Percentiles rank a stretch among this genome's conserved stretches.
phyloP scores from a whole-genome alignment of 768 basidiomycete species.

The Hypholoma sublateritium region DNA sequence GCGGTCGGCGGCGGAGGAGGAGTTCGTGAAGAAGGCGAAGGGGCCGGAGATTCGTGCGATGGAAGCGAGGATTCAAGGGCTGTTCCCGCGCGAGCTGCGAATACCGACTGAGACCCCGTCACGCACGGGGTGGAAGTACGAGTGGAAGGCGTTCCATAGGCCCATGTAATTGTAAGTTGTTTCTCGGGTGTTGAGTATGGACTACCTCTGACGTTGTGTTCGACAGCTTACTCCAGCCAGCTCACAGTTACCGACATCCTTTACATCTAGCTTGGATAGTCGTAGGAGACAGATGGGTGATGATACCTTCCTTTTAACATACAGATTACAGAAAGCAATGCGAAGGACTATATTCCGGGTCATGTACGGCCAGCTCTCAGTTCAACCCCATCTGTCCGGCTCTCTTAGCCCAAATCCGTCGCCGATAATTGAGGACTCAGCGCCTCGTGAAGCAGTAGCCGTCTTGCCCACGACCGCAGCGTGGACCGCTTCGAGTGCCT shows the following conservation, averaged over 20 bases:
- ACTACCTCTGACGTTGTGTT: background rate
- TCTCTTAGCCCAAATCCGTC: slow-evolving; percentile 34
- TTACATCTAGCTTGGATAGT: background rate
- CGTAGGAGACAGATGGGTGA: slow-evolving; percentile 7
- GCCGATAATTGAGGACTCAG: slow-evolving; percentile 33
- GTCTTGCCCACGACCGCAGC: slow-evolving; percentile 75
- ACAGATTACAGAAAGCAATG: slow-evolving; percentile 21
- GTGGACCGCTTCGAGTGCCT: slow-evolving; percentile 77
- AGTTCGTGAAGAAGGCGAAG: slow-evolving; percentile 59
- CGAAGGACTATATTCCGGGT: slow-evolving; percentile 13
- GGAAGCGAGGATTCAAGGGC: slow-evolving; percentile 75
- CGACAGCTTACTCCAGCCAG: background rate
- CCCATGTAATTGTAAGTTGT: slow-evolving; percentile 36
- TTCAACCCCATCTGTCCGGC: slow-evolving; percentile 35
- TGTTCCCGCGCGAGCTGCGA: slow-evolving; percentile 87
- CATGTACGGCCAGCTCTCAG: background rate
- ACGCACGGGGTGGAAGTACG: slow-evolving; percentile 80
- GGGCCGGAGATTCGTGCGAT: slow-evolving; percentile 66
- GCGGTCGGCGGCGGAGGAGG: slow-evolving; percentile 55
- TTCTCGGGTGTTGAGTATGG: background rate
- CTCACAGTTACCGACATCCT: background rate
- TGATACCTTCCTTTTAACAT: slow-evolving; percentile 13
- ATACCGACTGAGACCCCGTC: slow-evolving; percentile 86
- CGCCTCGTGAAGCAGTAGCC: slow-evolving; percentile 40
- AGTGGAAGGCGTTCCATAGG: slow-evolving; percentile 71